Evolutionary conservation across 2,329 filamentous ascomycete species (phyloP), one percentile per base, ranked within the genome.

Genomic region (Escovopsis sp.): DNA sequence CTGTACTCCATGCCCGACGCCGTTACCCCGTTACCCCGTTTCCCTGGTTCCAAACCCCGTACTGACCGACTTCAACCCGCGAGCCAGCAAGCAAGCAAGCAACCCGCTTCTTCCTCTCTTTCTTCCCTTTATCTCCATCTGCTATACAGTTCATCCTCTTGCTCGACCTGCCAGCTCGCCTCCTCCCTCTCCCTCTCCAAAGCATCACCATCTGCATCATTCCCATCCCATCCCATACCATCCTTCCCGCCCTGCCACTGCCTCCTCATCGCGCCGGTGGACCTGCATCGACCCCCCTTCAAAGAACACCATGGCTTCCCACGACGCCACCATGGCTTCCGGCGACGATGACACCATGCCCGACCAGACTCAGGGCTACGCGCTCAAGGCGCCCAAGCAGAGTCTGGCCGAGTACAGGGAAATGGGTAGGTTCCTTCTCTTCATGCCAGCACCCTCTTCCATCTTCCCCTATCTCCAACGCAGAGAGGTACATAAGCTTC

Each of bases 361-460:
- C 44, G 82, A 90, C 66, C 72, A 79, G 65, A 94, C 87, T 46
- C 79, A 87, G 64, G 88, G 88, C 57, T 96, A 94, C 79, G 94
- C 92, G 76, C 81, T 94, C 55, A 87, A 85, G 48, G 85, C 94
- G 74, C 71, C 71, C 43, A 94, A 94, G 79, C 94, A 96, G 74
- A 92, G 84, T 49, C 71, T 98, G 54, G 83, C 88, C 45, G 83
- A 94, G 61, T 94, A 94, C 64, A 72, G 88, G 55, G 70, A 94
- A 59, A 80, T 98, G 63, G 90, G 86, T 93, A 68, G 54, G 82
- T 50, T 25, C n/a, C 7, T n/a, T 14, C 19, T 19, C 17, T 32
- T 11, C 21, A 25, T n/a, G n/a, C n/a, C n/a, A n/a, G 4, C 15
- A 13, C 16, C 17, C 13, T n/a, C 29, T 17, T 38, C 17, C 9